Evolutionary conservation across 2,329 filamentous ascomycete genomes (phyloP).

Genomic region (Thielaviopsis euricoi): DNA sequence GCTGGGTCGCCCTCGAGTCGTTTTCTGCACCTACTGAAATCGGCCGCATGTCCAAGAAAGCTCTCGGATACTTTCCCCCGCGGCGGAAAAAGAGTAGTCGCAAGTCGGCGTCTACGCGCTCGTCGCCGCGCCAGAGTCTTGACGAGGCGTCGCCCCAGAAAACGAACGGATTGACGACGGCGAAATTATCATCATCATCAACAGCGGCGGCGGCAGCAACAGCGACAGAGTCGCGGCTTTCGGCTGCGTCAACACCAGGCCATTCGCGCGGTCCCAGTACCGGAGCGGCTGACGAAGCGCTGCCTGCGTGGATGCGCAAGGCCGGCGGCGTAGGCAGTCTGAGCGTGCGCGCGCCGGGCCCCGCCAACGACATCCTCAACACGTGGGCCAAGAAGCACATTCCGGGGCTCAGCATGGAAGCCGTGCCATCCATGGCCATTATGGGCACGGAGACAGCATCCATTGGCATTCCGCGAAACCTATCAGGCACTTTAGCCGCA

Average conservation of each 20-base stretch:
- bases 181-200: too few species aligned
- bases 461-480: conserved; percentile 32
- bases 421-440: conserved; percentile 48
- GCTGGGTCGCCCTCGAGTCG: conserved; percentile 71
- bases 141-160: conserved; percentile 22
- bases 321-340: conserved; percentile 83
- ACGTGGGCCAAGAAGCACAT: conserved; percentile 71
- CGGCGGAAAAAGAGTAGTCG: conserved; percentile 68
- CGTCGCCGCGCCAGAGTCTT: conserved; percentile 50
- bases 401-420: conserved; percentile 58
- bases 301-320: conserved; percentile 53
- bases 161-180: neutral
- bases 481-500: conserved; percentile 30
- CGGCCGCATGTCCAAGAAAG: conserved; percentile 61
- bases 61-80: conserved; percentile 82
- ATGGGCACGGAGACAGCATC: conserved; percentile 43
- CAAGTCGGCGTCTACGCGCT: conserved; percentile 43
- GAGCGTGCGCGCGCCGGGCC: conserved; percentile 57
- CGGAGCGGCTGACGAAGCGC: conserved; percentile 15
- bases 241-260: neutral
- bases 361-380: conserved; percentile 71
- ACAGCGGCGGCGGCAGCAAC: neutral
- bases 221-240: too few species aligned
- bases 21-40: conserved; percentile 60
- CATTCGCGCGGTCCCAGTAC: conserved; percentile 1